Evolutionary conservation across 2,329 filamentous ascomycete genomes (phyloP).

Genomic region (Paraphoma sp.): DNA sequence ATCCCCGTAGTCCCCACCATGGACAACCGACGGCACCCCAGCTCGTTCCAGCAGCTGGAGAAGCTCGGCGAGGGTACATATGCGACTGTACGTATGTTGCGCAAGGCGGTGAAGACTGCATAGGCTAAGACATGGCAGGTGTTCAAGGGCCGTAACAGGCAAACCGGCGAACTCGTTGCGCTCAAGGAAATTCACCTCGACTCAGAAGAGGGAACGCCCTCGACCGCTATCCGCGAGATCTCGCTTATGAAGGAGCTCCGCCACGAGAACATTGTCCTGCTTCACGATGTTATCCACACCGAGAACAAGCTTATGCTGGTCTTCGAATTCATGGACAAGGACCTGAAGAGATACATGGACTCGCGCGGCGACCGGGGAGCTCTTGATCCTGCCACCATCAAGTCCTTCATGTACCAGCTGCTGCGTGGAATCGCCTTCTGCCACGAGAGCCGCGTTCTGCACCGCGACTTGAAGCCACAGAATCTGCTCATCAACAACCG

Average conservation of each 20-base stretch:
- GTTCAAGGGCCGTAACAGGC: constrained; percentile 96
- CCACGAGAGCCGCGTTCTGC: constrained; percentile 94
- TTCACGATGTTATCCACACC: constrained; percentile 98
- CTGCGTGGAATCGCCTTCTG: constrained; percentile 96
- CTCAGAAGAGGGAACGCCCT: constrained; percentile 96
- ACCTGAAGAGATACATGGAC: constrained; percentile 99
- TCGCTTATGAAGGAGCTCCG: constrained; percentile 99
- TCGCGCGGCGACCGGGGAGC: constrained; percentile 87
- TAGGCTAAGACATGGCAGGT: constrained; percentile 66
- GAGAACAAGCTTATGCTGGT: constrained; percentile 99
- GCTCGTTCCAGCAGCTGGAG: constrained; percentile 98
- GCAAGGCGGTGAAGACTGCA: not conserved
- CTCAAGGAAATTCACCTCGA: constrained; percentile 99
- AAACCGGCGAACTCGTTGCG: constrained; percentile 95
- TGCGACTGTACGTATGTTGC: constrained; percentile 75
- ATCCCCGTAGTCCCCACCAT: constrained; percentile 58
- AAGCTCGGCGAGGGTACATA: constrained; percentile 98
- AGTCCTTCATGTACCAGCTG: constrained; percentile 99
- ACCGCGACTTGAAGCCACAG: constrained; percentile 94
- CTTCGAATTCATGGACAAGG: constrained; percentile 98
- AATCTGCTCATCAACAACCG: constrained; percentile 95
- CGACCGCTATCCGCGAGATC: constrained; percentile 96
- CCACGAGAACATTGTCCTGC: constrained; percentile 95
- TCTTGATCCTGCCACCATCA: constrained; percentile 88
- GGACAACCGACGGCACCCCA: constrained; percentile 92